Base-by-base conservation (phyloP, 768 basidiomycete genomes). In the Amanita polypyramis region DNA sequence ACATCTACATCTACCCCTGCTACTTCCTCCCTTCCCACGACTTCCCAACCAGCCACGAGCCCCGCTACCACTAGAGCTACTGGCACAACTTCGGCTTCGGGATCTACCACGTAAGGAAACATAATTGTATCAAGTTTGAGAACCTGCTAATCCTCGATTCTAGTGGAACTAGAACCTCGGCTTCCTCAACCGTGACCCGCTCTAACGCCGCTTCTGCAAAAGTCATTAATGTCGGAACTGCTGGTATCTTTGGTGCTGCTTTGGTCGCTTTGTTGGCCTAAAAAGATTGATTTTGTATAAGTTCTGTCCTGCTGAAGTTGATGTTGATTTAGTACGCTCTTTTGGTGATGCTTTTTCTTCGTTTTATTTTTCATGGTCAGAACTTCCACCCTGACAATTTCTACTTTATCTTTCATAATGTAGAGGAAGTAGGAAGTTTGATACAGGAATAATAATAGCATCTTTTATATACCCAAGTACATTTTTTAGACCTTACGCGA, bases 251-350 rank as follows among this genome's bases (percentile, higher is more conserved):
- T 41, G 73, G 67, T 29, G 67, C 74, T 42, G 72, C 69, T 35
- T 52, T 68, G 39, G 65, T 72, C 37, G 79, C 67, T 8, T 55
- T 73, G 39, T 52, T 72, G 41, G 64, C 63, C 21, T 73, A 64
- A 73, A 57, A 39, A 23, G 29, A 32, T 41, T 38, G 50, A 15
- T 21, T 23, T 23, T 36, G 39, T 11, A 41, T 47, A 41, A 49
- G 53, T 55, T n/a, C 15, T 5, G 27, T 6, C 34, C n/a, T 33
- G 20, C 23, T 23, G 30, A 27, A 30, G 30, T 30, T 25, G 47
- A 43, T 36, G 30, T 42, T 49, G 12, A n/a, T 32, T 19, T 40
- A 42, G 32, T 49, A 49, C 45, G 34, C 52, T 53, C 49, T 45
- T 50, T 54, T 50, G 49, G 46, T 42, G n/a, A 10, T 32, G n/a